phyloP scores from a whole-genome alignment of 257 asterid species.

The Orobanche coerulescens region DNA sequence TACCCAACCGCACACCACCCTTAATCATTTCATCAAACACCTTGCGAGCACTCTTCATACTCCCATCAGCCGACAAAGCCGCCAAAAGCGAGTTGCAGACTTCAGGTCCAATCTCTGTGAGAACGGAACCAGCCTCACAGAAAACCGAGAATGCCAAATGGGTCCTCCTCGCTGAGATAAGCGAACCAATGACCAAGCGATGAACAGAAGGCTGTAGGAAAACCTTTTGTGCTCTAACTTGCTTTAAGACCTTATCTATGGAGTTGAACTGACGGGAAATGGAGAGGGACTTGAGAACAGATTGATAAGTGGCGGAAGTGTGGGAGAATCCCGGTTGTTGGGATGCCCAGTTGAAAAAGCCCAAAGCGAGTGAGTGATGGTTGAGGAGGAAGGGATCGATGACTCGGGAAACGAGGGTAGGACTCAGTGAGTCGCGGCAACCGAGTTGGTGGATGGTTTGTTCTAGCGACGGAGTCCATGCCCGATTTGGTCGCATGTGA shows the following conservation, averaged over 20 bases:
- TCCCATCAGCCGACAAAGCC: slow-evolving; percentile 55
- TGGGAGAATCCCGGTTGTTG: slow-evolving; percentile 87
- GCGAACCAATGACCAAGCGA: slow-evolving; percentile 40
- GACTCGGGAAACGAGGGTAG: slow-evolving; percentile 61
- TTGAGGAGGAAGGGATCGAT: slow-evolving; percentile 79
- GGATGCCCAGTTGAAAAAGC: slow-evolving; percentile 95
- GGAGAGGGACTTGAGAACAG: slow-evolving; percentile 70
- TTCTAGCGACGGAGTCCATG: slow-evolving; percentile 73
- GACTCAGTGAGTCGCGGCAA: slow-evolving; percentile 60
- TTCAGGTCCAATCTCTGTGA: slow-evolving; percentile 40
- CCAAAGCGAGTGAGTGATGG: slow-evolving; percentile 69
- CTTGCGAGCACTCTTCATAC: slow-evolving; percentile 31
- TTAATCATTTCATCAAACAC: slow-evolving; percentile 68
- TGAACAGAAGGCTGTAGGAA: slow-evolving; percentile 40
- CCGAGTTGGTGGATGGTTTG: slow-evolving; percentile 62
- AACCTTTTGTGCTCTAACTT: slow-evolving; percentile 40
- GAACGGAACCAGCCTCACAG: slow-evolving; percentile 23
- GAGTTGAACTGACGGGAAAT: slow-evolving; percentile 54
- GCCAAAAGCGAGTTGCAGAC: slow-evolving; percentile 80
- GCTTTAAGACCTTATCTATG: slow-evolving; percentile 52
- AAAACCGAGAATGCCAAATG: slow-evolving; percentile 53
- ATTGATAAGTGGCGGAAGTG: slow-evolving; percentile 51
- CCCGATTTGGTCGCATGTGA: slow-evolving; percentile 26
- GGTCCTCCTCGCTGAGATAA: slow-evolving; percentile 44
- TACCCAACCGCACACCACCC: slow-evolving; percentile 39